A percentile compares a stretch with the other conserved stretches of the same genome.
Conservation (phyloP, 2,329 filamentous ascomycete genomes). For the Ceratocystis alfenasii region DNA sequence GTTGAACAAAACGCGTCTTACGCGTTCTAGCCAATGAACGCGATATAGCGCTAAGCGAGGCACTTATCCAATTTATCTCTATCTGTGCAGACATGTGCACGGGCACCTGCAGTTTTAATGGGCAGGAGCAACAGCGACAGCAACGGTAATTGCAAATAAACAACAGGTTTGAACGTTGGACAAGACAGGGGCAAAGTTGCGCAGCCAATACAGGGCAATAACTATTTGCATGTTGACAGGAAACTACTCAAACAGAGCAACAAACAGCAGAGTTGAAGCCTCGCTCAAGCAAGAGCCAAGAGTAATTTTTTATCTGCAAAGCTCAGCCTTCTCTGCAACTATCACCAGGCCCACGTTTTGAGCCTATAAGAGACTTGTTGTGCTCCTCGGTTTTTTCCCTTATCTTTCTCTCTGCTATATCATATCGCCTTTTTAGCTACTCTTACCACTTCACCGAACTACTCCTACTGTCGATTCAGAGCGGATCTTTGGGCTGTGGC, state of each 20-base stretch:
- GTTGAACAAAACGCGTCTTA: neutral
- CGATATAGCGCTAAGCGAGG: neutral
- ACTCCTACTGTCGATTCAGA: neutral
- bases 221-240: neutral
- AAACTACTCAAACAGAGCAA: slow-evolving; percentile 1
- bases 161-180: neutral
- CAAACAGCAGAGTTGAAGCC: neutral
- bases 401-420: neutral
- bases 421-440: neutral
- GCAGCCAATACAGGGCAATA: neutral
- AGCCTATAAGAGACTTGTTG: neutral
- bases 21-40: slow-evolving; percentile 12
- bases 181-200: neutral
- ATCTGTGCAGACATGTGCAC: slow-evolving; percentile 10
- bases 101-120: neutral
- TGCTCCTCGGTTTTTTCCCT: neutral
- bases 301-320: neutral
- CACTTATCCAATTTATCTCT: slow-evolving; percentile 17
- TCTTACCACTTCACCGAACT: neutral
- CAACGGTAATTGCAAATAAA: slow-evolving; percentile 5
- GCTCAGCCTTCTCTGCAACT: neutral
- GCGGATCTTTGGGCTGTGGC: neutral
- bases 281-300: neutral
- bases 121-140: slow-evolving; percentile 6
- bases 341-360: neutral